Evolutionary conservation across 371 early-diverging fungal genomes (phyloP).

Genomic region (Mortierella sp.): DNA sequence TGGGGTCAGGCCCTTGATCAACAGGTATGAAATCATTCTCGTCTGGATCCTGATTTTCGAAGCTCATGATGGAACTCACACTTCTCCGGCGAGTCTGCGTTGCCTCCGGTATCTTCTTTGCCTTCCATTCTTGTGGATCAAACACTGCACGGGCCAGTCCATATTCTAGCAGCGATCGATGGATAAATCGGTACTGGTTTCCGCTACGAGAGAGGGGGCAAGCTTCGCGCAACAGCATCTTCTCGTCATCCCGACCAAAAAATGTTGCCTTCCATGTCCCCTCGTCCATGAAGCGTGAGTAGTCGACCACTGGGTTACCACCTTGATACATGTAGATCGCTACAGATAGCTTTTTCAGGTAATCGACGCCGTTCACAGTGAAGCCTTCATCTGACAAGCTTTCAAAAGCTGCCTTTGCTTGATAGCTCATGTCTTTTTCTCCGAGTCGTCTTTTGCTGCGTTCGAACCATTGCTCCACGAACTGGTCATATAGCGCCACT

Average conservation of each 20-base stretch:
- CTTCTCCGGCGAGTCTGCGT: background rate
- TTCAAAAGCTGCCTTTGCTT: background rate
- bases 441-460: background rate
- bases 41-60: background rate
- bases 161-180: background rate
- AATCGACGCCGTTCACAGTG: background rate
- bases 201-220: background rate
- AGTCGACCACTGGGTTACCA: background rate
- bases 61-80: background rate
- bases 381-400: slow-evolving; percentile 2
- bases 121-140: background rate
- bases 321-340: background rate
- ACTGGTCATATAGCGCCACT: slow-evolving; percentile 1
- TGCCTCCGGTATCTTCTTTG: background rate
- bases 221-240: background rate
- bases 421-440: background rate
- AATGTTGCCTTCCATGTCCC: background rate
- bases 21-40: background rate
- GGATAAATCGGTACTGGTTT: background rate
- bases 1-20: background rate
- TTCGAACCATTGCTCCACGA: slow-evolving; percentile 10
- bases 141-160: background rate
- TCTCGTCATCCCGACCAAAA: background rate
- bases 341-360: background rate
- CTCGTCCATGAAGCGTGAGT: background rate